Base-by-base conservation (phyloP, 805 yeast species). In the Nakazawaea sp. region DNA sequence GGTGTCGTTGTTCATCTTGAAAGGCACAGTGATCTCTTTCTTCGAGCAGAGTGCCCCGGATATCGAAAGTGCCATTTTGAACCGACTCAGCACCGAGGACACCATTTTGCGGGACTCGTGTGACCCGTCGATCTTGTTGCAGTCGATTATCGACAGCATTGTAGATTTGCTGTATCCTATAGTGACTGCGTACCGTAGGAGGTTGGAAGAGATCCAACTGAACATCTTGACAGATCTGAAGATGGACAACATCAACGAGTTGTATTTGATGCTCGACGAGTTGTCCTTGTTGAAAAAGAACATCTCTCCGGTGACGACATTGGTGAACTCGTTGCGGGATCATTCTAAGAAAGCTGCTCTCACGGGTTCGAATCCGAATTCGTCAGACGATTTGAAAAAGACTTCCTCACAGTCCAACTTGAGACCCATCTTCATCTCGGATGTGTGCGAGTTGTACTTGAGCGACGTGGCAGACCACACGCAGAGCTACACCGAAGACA, bases 401-500 rank as follows among this genome's bases (percentile, higher is more conserved):
- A 12, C 13, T 27, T 7, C 7, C n/a, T n/a, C 16, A 9, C 8
- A 9, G n/a, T 18, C 23, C 23, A 4, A 13, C 18, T 16, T 28
- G 19, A 8, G 40, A 30, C 40, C 36, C 35, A 38, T 47, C 1
- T 53, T 58, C 23, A 54, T 72, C 5, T 57, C 74, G 1, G 69
- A 68, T 17, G 49, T 56, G 15, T 67, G 75, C 2, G 66, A 59
- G 12, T 49, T 72, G 8, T 76, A 75, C 45, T 50, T 75, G 30
- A 62, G 70, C 5, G 81, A 76, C 57, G 75, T 76, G 11, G 62
- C 66, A 7, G 82, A 76, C 52, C 82, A 76, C 46, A 61, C 74
- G 2, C 47, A 66, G 37, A 56, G 72, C 38, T 73, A 64, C 42
- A 61, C 74, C 1, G 75, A 72, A 39, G 78, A 73, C 33, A 62